Evolutionary conservation across 2,329 filamentous ascomycete genomes (phyloP), one percentile per base, ranked within the genome.

Genomic region (Verticillium isaacii): DNA sequence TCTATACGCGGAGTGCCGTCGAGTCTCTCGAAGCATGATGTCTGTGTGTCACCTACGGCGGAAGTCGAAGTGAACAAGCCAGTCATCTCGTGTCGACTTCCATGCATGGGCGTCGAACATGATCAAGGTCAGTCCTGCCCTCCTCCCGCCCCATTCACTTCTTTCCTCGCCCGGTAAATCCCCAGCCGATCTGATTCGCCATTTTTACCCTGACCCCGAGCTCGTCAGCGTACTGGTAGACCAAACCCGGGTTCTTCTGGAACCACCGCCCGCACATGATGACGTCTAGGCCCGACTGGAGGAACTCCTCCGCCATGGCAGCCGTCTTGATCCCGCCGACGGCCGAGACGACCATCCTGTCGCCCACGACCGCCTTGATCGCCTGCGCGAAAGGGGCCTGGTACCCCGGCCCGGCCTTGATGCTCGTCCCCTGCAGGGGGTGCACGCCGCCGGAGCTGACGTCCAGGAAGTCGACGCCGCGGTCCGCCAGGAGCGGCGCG

Each of bases 381-480:
- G 70, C 82, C 64, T 86, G 83, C 0, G 90, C 86, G 66, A 90
- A 89, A 0, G 84, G 85, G 0, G 83, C 86, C 73, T 93, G 90
- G 75, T 91, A 93, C 0, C 81, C 88, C 0, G 87, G 85, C 0
- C 82, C 84, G 1, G 75, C 67, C n/a, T 80, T 77, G 62, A 89
- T 82, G 65, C 85, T 83, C 68, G 87, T 85, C 55, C 75, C 72
- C 3, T 91, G 5, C 85, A 89, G 1, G 83, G 84, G 34, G 34
- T 36, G 34, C 34, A 36, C 34, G 14, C 34, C 34, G 34, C 34
- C 34, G 34, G 34, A 36, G 8, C 85, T 88, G 25, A 93, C 81
- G 68, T 94, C 91, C 7, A 93, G 76, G 12, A 93, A 76, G 71
- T 94, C 90, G 6, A 93, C 82, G 2, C 90, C 90, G 23, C 75